Evolutionary conservation across 75 land plant species (phyloP).

Genomic region (Cupressus sempervirens): DNA sequence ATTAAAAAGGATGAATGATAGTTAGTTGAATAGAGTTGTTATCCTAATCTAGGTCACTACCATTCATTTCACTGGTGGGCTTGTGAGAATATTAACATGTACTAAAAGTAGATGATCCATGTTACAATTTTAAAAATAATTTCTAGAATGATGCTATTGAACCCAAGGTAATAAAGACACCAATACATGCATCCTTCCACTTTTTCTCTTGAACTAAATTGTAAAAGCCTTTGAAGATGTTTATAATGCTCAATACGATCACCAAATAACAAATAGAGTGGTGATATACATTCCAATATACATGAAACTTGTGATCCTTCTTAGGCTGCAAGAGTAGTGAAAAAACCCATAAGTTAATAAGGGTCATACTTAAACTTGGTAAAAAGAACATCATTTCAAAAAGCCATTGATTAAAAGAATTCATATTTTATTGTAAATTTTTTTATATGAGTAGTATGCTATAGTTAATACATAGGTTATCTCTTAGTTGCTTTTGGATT

Average conservation of each 20-base stretch:
- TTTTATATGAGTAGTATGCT: too few species aligned
- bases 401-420: neutral
- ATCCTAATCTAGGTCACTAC: neutral
- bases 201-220: constrained; percentile 40
- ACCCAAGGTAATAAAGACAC: constrained; percentile 35
- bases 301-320: constrained; percentile 49
- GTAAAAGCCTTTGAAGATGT: constrained; percentile 65
- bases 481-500: too few species aligned
- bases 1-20: too few species aligned
- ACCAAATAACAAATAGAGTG: constrained; percentile 55
- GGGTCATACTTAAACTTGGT: neutral
- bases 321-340: constrained; percentile 59
- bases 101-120: constrained; percentile 43
- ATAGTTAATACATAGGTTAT: too few species aligned
- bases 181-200: constrained; percentile 60
- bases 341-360: constrained; percentile 26
- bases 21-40: too few species aligned
- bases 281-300: constrained; percentile 74
- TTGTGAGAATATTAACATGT: constrained; percentile 20
- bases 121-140: too few species aligned
- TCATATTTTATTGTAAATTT: neutral
- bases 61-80: constrained; percentile 8
- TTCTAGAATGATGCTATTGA: constrained; percentile 37
- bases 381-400: neutral
- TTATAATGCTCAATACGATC: constrained; percentile 45